Percentiles rank a stretch among this genome's conserved stretches.
Conservation (phyloP, 208 protist species). For the Leishmania braziliensis region DNA sequence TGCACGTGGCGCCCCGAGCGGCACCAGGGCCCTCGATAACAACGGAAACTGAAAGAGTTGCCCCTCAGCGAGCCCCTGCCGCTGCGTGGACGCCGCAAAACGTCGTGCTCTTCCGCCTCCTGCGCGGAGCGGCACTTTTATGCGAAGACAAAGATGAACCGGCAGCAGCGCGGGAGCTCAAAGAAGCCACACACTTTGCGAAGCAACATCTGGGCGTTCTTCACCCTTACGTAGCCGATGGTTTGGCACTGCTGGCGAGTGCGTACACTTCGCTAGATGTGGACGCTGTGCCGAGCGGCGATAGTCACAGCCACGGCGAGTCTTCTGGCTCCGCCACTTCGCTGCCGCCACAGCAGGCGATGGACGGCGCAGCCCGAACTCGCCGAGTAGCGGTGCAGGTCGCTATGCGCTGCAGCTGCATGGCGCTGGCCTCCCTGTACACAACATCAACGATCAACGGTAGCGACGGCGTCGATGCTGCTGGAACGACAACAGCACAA, state of each 20-base stretch:
- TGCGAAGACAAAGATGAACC: constrained; percentile 53
- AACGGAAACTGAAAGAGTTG: neutral
- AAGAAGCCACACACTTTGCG: constrained; percentile 33
- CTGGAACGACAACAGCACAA: constrained; percentile 1
- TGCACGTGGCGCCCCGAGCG: neutral
- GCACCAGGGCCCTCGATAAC: neutral
- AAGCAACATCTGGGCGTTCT: constrained; percentile 37
- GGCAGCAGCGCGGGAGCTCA: constrained; percentile 37
- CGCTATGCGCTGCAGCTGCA: constrained; percentile 36
- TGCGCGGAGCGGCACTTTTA: constrained; percentile 40
- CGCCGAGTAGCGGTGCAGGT: constrained; percentile 34
- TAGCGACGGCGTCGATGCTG: neutral
- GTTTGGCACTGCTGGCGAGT: constrained; percentile 25
- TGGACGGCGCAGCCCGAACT: constrained; percentile 14
- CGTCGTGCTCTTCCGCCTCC: constrained; percentile 39
- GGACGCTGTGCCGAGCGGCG: constrained; percentile 13
- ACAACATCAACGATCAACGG: neutral
- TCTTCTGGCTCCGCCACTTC: neutral
- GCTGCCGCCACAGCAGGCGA: neutral
- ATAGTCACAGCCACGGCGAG: neutral
- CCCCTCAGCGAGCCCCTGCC: neutral
- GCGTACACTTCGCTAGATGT: constrained; percentile 33
- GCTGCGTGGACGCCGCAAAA: constrained; percentile 49
- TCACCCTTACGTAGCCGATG: constrained; percentile 34
- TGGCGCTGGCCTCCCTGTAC: constrained; percentile 25